Conservation (phyloP, 129 eudicot genomes). For the Lactuca sativa region DNA sequence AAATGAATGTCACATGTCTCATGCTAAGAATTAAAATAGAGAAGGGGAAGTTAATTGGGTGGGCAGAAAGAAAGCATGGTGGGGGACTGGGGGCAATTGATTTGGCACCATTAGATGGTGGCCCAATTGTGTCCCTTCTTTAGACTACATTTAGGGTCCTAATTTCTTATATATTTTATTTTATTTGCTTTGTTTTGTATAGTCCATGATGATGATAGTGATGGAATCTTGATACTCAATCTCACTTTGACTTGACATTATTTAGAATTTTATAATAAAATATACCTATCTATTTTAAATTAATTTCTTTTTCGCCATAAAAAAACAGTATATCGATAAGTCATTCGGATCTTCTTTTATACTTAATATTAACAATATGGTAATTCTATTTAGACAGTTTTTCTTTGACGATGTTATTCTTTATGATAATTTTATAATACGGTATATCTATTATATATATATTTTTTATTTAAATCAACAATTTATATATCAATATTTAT, state of each 20-base stretch:
- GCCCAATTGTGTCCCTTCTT: conserved; percentile 39
- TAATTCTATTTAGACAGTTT: no score
- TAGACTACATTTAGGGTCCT: conserved; percentile 18
- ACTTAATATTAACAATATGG: no score
- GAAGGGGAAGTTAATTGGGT: conserved; percentile 21
- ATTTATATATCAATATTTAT: no score
- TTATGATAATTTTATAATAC: no score
- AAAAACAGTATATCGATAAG: no score
- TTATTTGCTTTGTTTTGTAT: conserved; percentile 3
- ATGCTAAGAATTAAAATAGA: conserved; percentile 23
- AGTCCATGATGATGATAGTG: conserved; percentile 6
- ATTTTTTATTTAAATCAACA: no score
- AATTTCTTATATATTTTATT: conserved; percentile 7
- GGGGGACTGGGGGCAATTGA: conserved; percentile 40
- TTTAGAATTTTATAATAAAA: background rate
- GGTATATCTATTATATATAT: no score
- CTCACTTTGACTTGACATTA: conserved; percentile 9
- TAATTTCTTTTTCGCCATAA: no score
- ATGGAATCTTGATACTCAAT: conserved; percentile 21
- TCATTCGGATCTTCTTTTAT: no score
- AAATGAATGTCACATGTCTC: conserved; percentile 29
- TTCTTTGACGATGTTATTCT: no score
- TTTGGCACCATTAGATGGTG: conserved; percentile 41
- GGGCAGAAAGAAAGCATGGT: conserved; percentile 24
- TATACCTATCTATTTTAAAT: background rate